Conservation (phyloP, 495 filamentous ascomycete species). For the Neurospora tetraspora region DNA sequence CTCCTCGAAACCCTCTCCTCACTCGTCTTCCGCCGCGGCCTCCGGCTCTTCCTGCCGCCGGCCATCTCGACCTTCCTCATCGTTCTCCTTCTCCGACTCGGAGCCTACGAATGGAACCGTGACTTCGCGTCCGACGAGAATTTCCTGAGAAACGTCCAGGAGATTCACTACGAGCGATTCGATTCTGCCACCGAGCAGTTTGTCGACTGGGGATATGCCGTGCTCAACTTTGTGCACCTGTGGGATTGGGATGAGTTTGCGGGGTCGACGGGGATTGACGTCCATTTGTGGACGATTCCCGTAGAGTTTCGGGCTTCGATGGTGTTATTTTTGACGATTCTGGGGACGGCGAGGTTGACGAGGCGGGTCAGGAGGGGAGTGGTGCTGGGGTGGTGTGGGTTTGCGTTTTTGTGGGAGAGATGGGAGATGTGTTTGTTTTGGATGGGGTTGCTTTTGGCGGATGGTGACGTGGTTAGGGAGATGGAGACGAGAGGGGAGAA, state of each 20-base stretch:
- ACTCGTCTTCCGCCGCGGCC: slow-evolving; percentile 54
- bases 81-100: slow-evolving; percentile 45
- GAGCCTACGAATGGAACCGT: slow-evolving; percentile 36
- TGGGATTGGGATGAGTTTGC: slow-evolving; percentile 30
- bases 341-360: slow-evolving; percentile 32
- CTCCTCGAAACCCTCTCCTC: slow-evolving; percentile 40
- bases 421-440: slow-evolving; percentile 38
- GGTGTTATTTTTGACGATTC: slow-evolving; percentile 49
- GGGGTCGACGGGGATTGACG: slow-evolving; percentile 47
- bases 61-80: slow-evolving; percentile 49
- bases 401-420: slow-evolving; percentile 19
- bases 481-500: slow-evolving; percentile 4
- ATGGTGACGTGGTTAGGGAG: slow-evolving; percentile 25
- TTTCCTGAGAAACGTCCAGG: slow-evolving; percentile 31
- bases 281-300: slow-evolving; percentile 66
- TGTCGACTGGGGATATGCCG: slow-evolving; percentile 22
- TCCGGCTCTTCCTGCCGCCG: slow-evolving; percentile 59
- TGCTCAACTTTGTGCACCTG: slow-evolving; percentile 30
- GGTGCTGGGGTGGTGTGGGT: slow-evolving; percentile 20
- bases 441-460: slow-evolving; percentile 30
- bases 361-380: slow-evolving; percentile 15
- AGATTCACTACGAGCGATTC: slow-evolving; percentile 26
- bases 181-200: slow-evolving; percentile 18
- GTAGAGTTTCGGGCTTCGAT: slow-evolving; percentile 59
- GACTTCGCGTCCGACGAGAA: slow-evolving; percentile 24